Evolutionary conservation across 164 flowering plant genomes (phyloP).

Genomic region (Annona cherimola): DNA sequence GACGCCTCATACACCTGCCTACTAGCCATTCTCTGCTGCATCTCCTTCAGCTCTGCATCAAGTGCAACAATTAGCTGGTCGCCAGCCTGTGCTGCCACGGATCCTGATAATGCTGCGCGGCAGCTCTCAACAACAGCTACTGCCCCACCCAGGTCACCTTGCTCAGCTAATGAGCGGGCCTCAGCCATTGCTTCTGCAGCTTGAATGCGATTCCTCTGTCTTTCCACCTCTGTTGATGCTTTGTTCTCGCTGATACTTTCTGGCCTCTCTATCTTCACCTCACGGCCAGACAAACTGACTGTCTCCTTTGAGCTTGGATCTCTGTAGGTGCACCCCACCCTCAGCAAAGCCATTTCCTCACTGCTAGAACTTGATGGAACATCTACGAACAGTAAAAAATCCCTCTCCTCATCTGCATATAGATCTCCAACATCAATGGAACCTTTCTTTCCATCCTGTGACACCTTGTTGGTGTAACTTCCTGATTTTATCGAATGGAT

Average conservation of each 20-base stretch:
- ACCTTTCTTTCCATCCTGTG: constrained; percentile 34
- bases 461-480: constrained; percentile 46
- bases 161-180: constrained; percentile 71
- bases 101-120: constrained; percentile 38
- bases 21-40: constrained; percentile 88
- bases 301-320: constrained; percentile 52
- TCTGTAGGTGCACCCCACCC: constrained; percentile 51
- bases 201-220: constrained; percentile 66
- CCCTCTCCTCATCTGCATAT: constrained; percentile 94
- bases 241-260: constrained; percentile 20
- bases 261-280: constrained; percentile 55
- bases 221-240: constrained; percentile 77
- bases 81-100: constrained; percentile 50
- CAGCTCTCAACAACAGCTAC: constrained; percentile 56
- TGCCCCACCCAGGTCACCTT: constrained; percentile 62
- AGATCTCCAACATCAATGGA: constrained; percentile 67
- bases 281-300: constrained; percentile 29
- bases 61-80: constrained; percentile 59
- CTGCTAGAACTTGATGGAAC: constrained; percentile 43
- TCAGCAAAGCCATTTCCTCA: constrained; percentile 42
- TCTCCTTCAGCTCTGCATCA: constrained; percentile 75
- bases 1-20: constrained; percentile 67
- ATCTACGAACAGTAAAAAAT: constrained; percentile 57
- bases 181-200: constrained; percentile 81
- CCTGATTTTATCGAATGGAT: constrained; percentile 68